These are phyloP conservation scores for Lentinula aciculospora DNA, from an alignment of 768 basidiomycete species.

Conservation along the genomic window DNA sequence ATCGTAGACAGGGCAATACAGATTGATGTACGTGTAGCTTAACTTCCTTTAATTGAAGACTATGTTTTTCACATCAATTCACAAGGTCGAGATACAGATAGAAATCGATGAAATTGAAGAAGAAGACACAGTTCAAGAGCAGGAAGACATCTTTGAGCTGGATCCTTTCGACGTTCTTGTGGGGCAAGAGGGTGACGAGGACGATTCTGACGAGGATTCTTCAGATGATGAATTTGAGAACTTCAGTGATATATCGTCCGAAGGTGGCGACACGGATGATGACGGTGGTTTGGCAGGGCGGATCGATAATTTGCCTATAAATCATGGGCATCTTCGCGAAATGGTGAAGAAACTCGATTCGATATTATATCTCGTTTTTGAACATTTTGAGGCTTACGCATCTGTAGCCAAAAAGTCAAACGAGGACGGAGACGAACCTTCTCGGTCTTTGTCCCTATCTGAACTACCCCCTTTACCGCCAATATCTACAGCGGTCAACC, in stretches of 20 bases:
- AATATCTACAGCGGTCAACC: slow-evolving; percentile 12
- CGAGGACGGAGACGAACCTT: slow-evolving; percentile 7
- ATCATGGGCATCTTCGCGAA: slow-evolving; percentile 66
- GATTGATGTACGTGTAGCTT: slow-evolving; percentile 74
- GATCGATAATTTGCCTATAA: slow-evolving; percentile 38
- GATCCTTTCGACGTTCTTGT: slow-evolving; percentile 85
- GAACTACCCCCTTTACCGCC: slow-evolving; percentile 29
- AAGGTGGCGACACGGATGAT: slow-evolving; percentile 48
- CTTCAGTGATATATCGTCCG: slow-evolving; percentile 75
- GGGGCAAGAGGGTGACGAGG: slow-evolving; percentile 65
- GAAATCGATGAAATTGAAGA: slow-evolving; percentile 90
- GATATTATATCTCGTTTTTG: slow-evolving; percentile 79
- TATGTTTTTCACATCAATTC: background rate
- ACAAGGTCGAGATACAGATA: slow-evolving; percentile 93
- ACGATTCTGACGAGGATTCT: slow-evolving; percentile 47
- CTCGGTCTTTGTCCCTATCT: slow-evolving; percentile 19
- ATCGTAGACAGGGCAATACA: slow-evolving; percentile 93
- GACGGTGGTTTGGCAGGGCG: slow-evolving; percentile 20
- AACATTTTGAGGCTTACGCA: slow-evolving; percentile 64
- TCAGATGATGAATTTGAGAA: slow-evolving; percentile 41
- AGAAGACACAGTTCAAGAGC: slow-evolving; percentile 45
- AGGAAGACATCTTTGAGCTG: slow-evolving; percentile 60
- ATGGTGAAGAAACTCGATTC: slow-evolving; percentile 93
- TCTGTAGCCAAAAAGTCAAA: slow-evolving; percentile 14
- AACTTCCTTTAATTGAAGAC: background rate